phyloP scores from a whole-genome alignment of 768 basidiomycete genomes.

The Serendipita vermifera region DNA sequence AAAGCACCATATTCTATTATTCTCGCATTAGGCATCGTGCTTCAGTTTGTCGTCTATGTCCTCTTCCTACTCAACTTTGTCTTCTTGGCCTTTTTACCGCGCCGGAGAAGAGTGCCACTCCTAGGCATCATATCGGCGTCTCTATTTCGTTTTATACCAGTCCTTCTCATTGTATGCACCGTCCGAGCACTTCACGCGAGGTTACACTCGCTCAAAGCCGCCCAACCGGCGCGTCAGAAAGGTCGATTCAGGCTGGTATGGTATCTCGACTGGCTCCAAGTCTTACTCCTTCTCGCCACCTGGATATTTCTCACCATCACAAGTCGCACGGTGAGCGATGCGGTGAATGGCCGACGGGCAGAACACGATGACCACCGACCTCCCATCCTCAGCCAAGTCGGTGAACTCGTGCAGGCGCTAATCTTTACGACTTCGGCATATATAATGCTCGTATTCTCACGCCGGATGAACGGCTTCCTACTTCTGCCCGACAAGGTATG shows the following conservation, averaged over 20 bases:
- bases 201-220: neutral
- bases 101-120: neutral
- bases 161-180: neutral
- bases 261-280: neutral
- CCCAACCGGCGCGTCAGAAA: neutral
- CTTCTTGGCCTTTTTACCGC: neutral
- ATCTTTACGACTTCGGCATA: neutral
- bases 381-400: neutral
- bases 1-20: neutral
- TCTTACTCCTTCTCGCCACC: neutral
- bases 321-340: neutral
- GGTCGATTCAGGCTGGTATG: neutral
- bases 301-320: neutral
- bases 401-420: neutral
- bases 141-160: neutral
- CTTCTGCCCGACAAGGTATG: neutral
- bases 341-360: neutral
- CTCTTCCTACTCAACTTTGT: slow-evolving; percentile 4
- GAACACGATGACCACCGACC: slow-evolving; percentile 1
- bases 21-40: neutral
- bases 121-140: neutral
- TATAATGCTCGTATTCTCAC: neutral
- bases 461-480: neutral
- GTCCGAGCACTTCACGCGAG: neutral
- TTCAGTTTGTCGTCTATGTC: neutral